A percentile compares a stretch with the other conserved stretches of the same genome.
These are phyloP conservation scores for Pseudogymnoascus sp. DNA, from an alignment of 2,329 filamentous ascomycete genomes.

Conservation along the genomic window DNA sequence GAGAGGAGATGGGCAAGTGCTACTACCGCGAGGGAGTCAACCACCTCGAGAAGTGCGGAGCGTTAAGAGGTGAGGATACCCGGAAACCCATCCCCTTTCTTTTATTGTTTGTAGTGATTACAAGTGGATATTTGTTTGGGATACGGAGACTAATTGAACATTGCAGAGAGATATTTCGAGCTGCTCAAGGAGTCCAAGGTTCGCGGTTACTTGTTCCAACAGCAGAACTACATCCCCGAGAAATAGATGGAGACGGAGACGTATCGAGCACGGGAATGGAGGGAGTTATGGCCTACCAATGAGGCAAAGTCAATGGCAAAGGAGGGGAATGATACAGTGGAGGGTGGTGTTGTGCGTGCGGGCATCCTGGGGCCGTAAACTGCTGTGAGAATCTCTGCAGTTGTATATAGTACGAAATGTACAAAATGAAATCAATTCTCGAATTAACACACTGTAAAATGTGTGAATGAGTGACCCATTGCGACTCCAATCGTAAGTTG, in stretches of 20 bases:
- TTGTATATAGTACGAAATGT: conserved; percentile 11
- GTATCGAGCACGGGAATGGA: neutral
- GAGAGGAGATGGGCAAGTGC: conserved; percentile 79
- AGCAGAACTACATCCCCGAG: conserved; percentile 66
- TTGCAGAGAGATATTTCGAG: conserved; percentile 68
- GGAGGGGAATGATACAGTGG: neutral
- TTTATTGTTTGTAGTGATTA: neutral
- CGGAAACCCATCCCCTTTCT: neutral
- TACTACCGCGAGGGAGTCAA: conserved; percentile 80
- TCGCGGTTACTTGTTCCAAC: conserved; percentile 71
- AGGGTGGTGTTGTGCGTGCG: neutral
- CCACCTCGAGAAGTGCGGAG: conserved; percentile 80
- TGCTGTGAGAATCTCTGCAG: neutral
- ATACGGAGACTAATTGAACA: conserved; percentile 14
- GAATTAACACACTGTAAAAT: neutral
- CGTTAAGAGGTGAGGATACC: conserved; percentile 61
- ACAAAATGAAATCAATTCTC: conserved; percentile 7
- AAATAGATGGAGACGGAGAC: conserved; percentile 15
- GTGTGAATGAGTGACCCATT: neutral
- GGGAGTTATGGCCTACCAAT: neutral
- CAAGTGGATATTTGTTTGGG: neutral
- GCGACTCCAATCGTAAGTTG: neutral
- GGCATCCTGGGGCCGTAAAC: neutral
- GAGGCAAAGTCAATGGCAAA: conserved; percentile 5
- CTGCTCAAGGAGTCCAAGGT: conserved; percentile 70